Conservation (phyloP, 257 asterid species). For the Solanum peruvianum region DNA sequence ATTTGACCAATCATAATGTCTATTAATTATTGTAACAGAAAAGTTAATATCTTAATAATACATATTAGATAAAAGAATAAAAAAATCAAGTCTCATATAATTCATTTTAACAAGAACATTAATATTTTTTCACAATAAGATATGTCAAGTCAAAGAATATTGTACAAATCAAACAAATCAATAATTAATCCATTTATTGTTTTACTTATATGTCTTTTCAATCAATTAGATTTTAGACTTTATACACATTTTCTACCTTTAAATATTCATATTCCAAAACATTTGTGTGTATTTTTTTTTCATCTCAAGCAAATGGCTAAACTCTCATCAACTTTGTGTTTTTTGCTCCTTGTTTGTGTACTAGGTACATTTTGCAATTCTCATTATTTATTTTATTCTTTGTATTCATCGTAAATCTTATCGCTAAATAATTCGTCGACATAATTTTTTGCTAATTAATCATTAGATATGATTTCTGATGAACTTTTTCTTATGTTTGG, state of each 20-base stretch:
- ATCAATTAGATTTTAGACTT: not conserved
- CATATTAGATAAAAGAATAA: not conserved
- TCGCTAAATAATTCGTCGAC: not conserved
- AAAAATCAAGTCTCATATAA: not conserved
- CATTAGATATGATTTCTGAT: not conserved
- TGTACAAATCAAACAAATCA: not conserved
- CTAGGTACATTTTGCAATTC: not conserved
- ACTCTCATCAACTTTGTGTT: not conserved
- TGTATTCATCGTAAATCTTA: not conserved
- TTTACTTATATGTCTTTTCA: not conserved
- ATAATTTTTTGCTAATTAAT: not conserved
- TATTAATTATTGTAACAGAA: too few species aligned
- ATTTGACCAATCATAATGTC: too few species aligned
- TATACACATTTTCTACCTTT: not conserved
- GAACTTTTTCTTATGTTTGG: too few species aligned
- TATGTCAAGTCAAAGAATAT: not conserved
- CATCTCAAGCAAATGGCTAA: not conserved
- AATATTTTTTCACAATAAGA: not conserved
- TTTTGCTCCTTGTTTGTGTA: not conserved
- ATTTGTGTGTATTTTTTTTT: not conserved
- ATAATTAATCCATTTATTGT: not conserved
- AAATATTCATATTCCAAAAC: not conserved
- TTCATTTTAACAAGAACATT: not conserved
- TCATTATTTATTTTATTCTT: too few species aligned
- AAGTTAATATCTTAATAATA: too few species aligned